Evolutionary conservation across 805 yeast genomes (phyloP), one percentile per base, ranked within the genome.

Genomic region (Candida pseudoglaebosa): DNA sequence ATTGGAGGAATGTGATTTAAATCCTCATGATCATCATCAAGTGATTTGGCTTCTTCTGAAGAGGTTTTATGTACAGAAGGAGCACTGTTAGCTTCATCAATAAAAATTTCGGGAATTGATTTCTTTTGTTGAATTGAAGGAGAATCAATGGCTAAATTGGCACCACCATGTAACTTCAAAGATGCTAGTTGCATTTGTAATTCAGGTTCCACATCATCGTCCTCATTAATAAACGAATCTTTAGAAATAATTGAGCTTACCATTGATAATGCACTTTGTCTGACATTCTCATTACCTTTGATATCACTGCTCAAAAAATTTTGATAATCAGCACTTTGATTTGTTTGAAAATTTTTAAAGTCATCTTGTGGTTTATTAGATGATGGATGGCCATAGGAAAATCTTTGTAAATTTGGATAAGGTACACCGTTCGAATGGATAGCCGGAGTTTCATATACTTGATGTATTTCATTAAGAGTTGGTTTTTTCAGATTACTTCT

Each of bases 231-330:
- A 14, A 19, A 14, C 4, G 57, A 54, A 14, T 54, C 67, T 42
- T 63, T 67, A 5, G 70, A 65, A 21, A 68, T 56, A 35, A 68
- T 63, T 0, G 72, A 67, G 40, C 71, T 65, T 9, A 67, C 65
- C 55, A 65, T 68, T 8, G 73, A 67, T 18, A 65, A 41, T 32
- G 61, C 70, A 38, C 70, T 62, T 32, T 54, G 43, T 40, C 70
- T 53, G 3, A 15, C 20, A 10, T 40, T 16, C 3, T 28, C n/a
- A n/a, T 32, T 31, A 22, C 15, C 26, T 16, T 28, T n/a, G 18
- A 33, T 33, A 9, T 41, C 33, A 22, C n/a, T 24, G 28, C 43
- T 43, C 34, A 62, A 53, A 36, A 58, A 62, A 5, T 47, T 39
- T 22, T 62, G 58, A 37, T 57, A 59, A 28, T 64, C 66, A 14